These are phyloP conservation scores for Nannizziopsis barbatae DNA, from an alignment of 2,329 filamentous ascomycete species.

Conservation along the genomic window DNA sequence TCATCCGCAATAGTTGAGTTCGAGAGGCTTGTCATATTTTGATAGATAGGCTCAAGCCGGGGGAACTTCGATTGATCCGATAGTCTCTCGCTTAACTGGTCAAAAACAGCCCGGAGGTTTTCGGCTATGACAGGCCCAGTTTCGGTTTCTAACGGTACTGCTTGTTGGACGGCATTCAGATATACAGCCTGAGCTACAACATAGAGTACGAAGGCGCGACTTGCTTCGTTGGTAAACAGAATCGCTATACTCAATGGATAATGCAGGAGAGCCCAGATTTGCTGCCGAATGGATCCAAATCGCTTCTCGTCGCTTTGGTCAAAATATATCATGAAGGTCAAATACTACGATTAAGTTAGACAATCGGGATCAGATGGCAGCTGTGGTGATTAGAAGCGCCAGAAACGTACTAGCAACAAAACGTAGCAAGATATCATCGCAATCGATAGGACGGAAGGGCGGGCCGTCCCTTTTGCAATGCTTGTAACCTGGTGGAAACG, in stretches of 20 bases:
- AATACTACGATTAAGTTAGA: constrained; percentile 26
- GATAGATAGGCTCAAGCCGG: constrained; percentile 11
- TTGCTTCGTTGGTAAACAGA: constrained; percentile 52
- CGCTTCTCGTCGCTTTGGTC: constrained; percentile 43
- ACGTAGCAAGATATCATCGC: constrained; percentile 14
- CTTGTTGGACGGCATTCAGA: not conserved
- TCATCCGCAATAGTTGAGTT: not conserved
- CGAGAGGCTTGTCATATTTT: constrained; percentile 2
- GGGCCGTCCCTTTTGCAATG: constrained; percentile 12
- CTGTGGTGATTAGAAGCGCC: not conserved
- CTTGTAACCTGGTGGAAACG: constrained; percentile 10
- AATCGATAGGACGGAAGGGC: constrained; percentile 12
- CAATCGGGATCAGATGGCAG: not conserved
- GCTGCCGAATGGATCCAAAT: constrained; percentile 47
- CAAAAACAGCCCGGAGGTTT: constrained; percentile 7
- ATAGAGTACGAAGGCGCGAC: constrained; percentile 38
- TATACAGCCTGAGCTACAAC: constrained; percentile 26
- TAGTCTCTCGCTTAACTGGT: constrained; percentile 4
- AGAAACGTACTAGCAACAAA: constrained; percentile 14
- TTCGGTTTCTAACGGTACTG: not conserved
- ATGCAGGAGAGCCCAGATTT: constrained; percentile 34
- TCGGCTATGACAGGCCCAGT: constrained; percentile 1
- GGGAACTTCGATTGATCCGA: constrained; percentile 6
- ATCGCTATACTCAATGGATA: constrained; percentile 31
- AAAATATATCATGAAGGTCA: constrained; percentile 54